phyloP scores from a whole-genome alignment of 768 basidiomycete species.

The Leucogyrophana mollusca region DNA sequence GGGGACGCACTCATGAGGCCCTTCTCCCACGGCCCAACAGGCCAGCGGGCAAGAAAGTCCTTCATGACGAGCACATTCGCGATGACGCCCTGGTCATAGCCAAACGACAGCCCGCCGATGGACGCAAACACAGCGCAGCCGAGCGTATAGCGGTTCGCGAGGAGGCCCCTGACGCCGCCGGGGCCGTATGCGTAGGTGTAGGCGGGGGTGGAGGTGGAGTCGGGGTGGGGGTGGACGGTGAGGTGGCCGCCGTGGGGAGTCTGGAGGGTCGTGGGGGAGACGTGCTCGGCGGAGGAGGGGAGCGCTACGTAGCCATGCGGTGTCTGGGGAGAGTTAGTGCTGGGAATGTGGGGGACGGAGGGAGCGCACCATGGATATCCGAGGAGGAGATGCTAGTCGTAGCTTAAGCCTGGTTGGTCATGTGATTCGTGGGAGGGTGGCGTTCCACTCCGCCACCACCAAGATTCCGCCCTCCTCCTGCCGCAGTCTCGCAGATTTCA shows the following conservation, averaged over 20 bases:
- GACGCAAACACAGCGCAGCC: slow-evolving; percentile 74
- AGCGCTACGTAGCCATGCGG: too few relatives aligned
- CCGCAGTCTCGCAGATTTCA: too few relatives aligned
- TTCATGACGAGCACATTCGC: slow-evolving; percentile 84
- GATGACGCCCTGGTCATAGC: slow-evolving; percentile 85
- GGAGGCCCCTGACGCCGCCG: slow-evolving; percentile 60
- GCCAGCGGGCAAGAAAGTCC: slow-evolving; percentile 69
- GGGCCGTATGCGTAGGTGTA: slow-evolving; percentile 78
- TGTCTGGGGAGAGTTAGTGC: too few relatives aligned
- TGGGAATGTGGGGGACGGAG: too few relatives aligned
- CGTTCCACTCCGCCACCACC: too few relatives aligned
- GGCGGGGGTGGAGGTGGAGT: slow-evolving; percentile 17
- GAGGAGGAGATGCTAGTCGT: too few relatives aligned
- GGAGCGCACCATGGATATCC: too few relatives aligned
- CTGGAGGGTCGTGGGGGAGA: slow-evolving; percentile 8
- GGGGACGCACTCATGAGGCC: slow-evolving; percentile 69
- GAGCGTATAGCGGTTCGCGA: slow-evolving; percentile 62
- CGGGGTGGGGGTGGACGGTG: slow-evolving; percentile 20
- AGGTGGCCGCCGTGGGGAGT: slow-evolving; percentile 27
- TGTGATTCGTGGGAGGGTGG: too few relatives aligned
- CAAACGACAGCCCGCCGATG: slow-evolving; percentile 76
- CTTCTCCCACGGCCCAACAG: slow-evolving; percentile 67
- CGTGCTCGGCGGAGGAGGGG: too few relatives aligned
- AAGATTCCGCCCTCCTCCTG: too few relatives aligned
- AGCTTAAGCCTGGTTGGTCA: too few relatives aligned